phyloP scores from a whole-genome alignment of 2,329 filamentous ascomycete species.

The Emergomyces orientalis region DNA sequence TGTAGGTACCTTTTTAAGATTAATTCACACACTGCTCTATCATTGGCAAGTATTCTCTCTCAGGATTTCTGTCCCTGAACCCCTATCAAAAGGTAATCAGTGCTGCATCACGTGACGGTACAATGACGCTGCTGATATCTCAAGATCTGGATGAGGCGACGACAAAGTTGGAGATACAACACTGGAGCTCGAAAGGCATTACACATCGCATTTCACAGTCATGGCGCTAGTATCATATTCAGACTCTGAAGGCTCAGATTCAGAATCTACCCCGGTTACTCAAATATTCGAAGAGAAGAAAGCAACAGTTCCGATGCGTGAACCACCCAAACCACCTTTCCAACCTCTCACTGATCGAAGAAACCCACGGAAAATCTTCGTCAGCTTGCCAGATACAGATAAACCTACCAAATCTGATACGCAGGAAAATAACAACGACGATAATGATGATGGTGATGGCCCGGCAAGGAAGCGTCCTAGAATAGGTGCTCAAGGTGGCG shows the following conservation, averaged over 20 bases:
- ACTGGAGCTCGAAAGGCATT: not conserved
- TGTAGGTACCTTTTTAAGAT: too few species aligned
- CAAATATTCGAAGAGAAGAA: conserved; percentile 22
- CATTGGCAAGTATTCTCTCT: too few species aligned
- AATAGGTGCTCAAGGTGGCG: conserved; percentile 49
- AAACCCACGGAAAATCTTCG: conserved; percentile 73
- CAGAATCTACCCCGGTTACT: conserved; percentile 38
- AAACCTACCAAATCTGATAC: conserved; percentile 28
- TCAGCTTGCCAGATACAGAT: conserved; percentile 58
- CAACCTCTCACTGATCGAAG: conserved; percentile 73
- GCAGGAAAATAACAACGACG: conserved; percentile 29
- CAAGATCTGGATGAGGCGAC: not conserved
- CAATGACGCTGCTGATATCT: not conserved
- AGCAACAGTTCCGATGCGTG: conserved; percentile 1
- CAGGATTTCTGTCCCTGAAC: too few species aligned
- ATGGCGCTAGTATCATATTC: conserved; percentile 81
- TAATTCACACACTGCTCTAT: too few species aligned
- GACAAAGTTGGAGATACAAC: not conserved
- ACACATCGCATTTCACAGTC: not conserved
- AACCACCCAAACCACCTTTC: conserved; percentile 39
- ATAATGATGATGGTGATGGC: conserved; percentile 41
- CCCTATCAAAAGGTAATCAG: too few species aligned
- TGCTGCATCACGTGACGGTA: not conserved
- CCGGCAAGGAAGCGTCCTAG: conserved; percentile 65
- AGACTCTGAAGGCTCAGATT: conserved; percentile 63